Conservation (phyloP, 1,284 basidiomycete species). For the Meira miltonrushii region DNA sequence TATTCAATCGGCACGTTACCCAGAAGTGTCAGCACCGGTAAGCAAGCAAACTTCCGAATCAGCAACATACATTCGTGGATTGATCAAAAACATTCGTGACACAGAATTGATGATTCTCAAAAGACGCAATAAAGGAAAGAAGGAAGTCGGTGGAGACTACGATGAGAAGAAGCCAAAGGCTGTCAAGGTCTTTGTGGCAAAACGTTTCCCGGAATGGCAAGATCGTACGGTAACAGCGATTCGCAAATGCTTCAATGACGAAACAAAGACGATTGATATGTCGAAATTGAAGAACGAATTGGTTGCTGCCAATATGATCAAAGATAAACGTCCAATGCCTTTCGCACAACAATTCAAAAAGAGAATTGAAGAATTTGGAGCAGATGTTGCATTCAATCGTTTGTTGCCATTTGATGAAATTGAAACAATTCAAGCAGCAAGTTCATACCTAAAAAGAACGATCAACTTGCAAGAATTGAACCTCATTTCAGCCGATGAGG, state of each 20-base stretch:
- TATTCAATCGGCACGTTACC: conserved; percentile 77
- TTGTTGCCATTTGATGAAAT: conserved; percentile 79
- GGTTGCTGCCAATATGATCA: conserved; percentile 72
- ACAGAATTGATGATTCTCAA: conserved; percentile 63
- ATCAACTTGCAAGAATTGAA: conserved; percentile 70
- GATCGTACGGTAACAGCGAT: conserved; percentile 72
- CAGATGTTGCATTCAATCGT: conserved; percentile 77
- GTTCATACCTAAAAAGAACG: conserved; percentile 71
- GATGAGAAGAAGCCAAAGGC: conserved; percentile 61
- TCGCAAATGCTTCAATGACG: conserved; percentile 64
- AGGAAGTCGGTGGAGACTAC: conserved; percentile 24
- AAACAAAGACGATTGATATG: conserved; percentile 72
- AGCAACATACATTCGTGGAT: conserved; percentile 71
- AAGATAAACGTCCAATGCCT: conserved; percentile 94
- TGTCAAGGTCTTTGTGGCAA: conserved; percentile 83
- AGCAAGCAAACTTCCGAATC: conserved; percentile 60
- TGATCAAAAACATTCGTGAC: conserved; percentile 82
- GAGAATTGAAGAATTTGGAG: conserved; percentile 74
- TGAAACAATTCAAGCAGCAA: conserved; percentile 60
- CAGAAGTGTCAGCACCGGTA: conserved; percentile 58
- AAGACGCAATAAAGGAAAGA: conserved; percentile 38
- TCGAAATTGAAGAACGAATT: conserved; percentile 69
- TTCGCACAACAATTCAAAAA: conserved; percentile 92
- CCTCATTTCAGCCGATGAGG: conserved; percentile 68
- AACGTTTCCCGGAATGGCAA: conserved; percentile 89